Conservation (phyloP, 106 monocot species). For the Ottelia alismoides region DNA sequence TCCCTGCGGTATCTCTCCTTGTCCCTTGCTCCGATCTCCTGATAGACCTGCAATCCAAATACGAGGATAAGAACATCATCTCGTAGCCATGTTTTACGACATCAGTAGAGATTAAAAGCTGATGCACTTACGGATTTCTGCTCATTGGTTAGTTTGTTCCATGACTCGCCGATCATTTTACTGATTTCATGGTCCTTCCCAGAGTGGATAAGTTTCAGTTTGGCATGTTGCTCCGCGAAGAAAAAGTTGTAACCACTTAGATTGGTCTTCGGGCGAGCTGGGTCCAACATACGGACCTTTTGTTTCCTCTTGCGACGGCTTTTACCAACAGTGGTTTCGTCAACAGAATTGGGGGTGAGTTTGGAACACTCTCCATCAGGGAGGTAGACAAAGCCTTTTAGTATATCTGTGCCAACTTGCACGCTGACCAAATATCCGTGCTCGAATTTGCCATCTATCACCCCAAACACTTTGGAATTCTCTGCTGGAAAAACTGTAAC, state of each 20-base stretch:
- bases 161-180: constrained; percentile 77
- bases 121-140: constrained; percentile 72
- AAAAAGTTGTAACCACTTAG: constrained; percentile 99
- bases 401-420: constrained; percentile 26
- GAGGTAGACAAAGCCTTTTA: constrained; percentile 68
- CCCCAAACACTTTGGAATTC: constrained; percentile 34
- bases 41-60: constrained; percentile 66
- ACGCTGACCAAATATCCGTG: constrained; percentile 85
- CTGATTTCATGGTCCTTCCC: constrained; percentile 85
- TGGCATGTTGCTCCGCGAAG: constrained; percentile 85
- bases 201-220: constrained; percentile 62
- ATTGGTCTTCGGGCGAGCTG: constrained; percentile 84
- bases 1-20: constrained; percentile 85
- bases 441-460: constrained; percentile 90
- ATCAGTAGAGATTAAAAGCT: not conserved
- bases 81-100: not conserved
- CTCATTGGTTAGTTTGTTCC: constrained; percentile 62
- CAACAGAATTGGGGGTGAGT: constrained; percentile 3
- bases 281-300: constrained; percentile 65
- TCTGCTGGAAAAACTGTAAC: not conserved
- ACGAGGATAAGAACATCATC: not conserved
- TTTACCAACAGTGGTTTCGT: not conserved
- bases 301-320: constrained; percentile 45
- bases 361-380: constrained; percentile 11
- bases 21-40: constrained; percentile 75